These are phyloP conservation scores for Cornus florida DNA, from an alignment of 148 eudicot genomes.

Conservation along the genomic window DNA sequence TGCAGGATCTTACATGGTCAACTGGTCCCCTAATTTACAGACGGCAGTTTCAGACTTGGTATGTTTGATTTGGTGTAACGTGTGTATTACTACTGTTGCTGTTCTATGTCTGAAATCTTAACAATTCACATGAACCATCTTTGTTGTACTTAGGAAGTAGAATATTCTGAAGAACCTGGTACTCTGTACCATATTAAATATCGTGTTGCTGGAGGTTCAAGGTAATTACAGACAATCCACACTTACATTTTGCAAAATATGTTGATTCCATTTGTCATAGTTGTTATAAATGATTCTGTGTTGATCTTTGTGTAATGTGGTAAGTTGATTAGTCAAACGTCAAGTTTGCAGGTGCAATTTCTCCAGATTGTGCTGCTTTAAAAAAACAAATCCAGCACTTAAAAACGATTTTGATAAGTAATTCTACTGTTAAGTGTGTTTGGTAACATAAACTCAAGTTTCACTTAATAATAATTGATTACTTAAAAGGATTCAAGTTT, in stretches of 20 bases:
- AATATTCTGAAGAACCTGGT: conserved; percentile 98
- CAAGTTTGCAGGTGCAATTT: not conserved
- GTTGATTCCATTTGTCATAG: not conserved
- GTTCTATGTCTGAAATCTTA: conserved; percentile 3
- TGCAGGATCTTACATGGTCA: conserved; percentile 99
- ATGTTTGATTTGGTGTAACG: conserved; percentile 20
- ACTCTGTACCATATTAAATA: conserved; percentile 81
- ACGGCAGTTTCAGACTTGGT: conserved; percentile 99
- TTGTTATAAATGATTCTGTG: not conserved
- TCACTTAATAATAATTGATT: too few species aligned
- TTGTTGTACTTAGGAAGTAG: conserved; percentile 74
- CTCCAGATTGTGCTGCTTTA: too few species aligned
- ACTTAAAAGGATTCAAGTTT: too few species aligned
- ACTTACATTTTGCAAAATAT: not conserved
- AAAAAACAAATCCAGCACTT: too few species aligned
- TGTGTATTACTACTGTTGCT: conserved; percentile 5
- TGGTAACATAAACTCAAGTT: too few species aligned
- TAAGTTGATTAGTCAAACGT: not conserved
- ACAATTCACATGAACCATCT: conserved; percentile 8
- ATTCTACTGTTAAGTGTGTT: too few species aligned
- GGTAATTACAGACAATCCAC: conserved; percentile 36
- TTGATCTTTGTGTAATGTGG: conserved; percentile 2
- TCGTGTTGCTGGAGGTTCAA: conserved; percentile 98
- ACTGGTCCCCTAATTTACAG: conserved; percentile 97
- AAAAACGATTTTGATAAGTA: too few species aligned